phyloP scores from a whole-genome alignment of 1,284 basidiomycete species.

The Marasmius fiardii region DNA sequence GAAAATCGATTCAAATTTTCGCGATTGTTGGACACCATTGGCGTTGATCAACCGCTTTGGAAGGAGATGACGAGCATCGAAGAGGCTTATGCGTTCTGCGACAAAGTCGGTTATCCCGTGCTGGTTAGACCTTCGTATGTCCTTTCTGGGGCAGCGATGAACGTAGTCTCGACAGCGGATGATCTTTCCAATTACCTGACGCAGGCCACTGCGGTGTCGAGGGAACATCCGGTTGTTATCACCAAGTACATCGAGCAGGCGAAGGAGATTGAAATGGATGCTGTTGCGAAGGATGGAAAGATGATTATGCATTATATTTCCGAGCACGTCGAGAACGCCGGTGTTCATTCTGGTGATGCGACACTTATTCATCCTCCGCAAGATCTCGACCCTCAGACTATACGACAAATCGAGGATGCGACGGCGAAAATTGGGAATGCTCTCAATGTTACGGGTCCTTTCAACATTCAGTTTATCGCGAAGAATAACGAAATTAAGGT shows the following conservation, averaged over 20 bases:
- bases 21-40: constrained; percentile 94
- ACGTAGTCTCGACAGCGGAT: constrained; percentile 93
- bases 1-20: constrained; percentile 99
- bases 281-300: constrained; percentile 94
- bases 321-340: constrained; percentile 99
- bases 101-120: constrained; percentile 92
- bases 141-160: constrained; percentile 98
- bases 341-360: constrained; percentile 96
- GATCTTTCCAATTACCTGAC: constrained; percentile 91
- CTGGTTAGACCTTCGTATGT: constrained; percentile 98
- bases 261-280: constrained; percentile 99
- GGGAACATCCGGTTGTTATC: constrained; percentile 97
- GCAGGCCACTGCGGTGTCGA: constrained; percentile 95
- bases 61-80: constrained; percentile 93
- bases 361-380: constrained; percentile 98
- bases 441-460: constrained; percentile 98
- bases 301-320: constrained; percentile 99
- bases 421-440: constrained; percentile 97
- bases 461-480: constrained; percentile 99
- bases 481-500: constrained; percentile 99
- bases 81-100: constrained; percentile 86
- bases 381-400: constrained; percentile 95
- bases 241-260: constrained; percentile 99
- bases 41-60: constrained; percentile 96
- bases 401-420: constrained; percentile 93